phyloP scores from a whole-genome alignment of 2,329 filamentous ascomycete species.

The Fusarium sulawesiense region DNA sequence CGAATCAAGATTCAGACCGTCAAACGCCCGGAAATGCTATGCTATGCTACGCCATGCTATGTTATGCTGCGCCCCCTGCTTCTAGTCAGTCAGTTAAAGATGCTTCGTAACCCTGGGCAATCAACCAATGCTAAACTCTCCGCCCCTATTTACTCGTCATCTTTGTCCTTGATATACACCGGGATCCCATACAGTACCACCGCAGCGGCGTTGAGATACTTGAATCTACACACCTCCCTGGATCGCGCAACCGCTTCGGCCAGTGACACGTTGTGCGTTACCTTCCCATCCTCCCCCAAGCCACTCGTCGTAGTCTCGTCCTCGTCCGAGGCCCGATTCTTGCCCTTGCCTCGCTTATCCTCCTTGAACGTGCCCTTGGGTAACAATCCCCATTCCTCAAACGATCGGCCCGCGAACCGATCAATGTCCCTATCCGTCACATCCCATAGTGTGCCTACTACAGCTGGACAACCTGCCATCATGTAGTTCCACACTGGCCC shows the following conservation, averaged over 20 bases:
- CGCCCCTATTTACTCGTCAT: slow-evolving; percentile 39
- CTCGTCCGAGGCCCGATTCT: slow-evolving; percentile 37
- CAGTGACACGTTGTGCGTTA: slow-evolving; percentile 64
- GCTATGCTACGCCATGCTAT: slow-evolving; percentile 11
- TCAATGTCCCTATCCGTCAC: slow-evolving; percentile 98
- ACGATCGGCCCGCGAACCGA: slow-evolving; percentile 81
- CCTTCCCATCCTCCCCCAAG: slow-evolving; percentile 41
- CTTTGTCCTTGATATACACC: slow-evolving; percentile 72
- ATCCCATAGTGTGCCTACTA: slow-evolving; percentile 96
- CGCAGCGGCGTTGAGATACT: slow-evolving; percentile 92
- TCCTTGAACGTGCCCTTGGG: slow-evolving; percentile 58
- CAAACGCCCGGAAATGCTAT: slow-evolving; percentile 39
- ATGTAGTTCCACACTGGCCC: slow-evolving; percentile 94
- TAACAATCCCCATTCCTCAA: slow-evolving; percentile 88
- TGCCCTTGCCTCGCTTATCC: slow-evolving; percentile 47
- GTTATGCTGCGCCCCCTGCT: slow-evolving; percentile 20
- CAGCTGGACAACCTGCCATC: slow-evolving; percentile 84
- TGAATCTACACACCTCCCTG: slow-evolving; percentile 82
- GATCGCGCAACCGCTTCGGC: slow-evolving; percentile 85
- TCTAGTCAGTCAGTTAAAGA: slow-evolving; percentile 10
- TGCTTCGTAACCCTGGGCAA: slow-evolving; percentile 14
- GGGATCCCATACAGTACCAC: slow-evolving; percentile 96
- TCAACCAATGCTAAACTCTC: slow-evolving; percentile 11
- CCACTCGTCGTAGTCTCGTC: slow-evolving; percentile 42
- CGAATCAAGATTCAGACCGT: slow-evolving; percentile 14